Conservation (phyloP, 1,284 basidiomycete genomes). For the Naganishia albida region DNA sequence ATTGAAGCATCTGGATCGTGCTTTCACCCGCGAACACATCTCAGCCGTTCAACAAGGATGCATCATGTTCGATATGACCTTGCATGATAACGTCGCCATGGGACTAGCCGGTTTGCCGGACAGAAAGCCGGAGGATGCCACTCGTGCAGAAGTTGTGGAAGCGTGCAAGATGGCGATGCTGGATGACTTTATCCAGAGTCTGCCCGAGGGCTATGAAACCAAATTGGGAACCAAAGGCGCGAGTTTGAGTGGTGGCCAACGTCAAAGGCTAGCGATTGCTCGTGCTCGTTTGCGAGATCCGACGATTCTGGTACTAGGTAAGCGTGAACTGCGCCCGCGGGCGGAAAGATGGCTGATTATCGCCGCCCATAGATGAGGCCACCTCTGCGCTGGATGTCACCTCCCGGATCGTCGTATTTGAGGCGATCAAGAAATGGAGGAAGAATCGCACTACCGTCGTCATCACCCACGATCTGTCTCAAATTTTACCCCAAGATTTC, state of each 20-base stretch:
- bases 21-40: conserved; percentile 71
- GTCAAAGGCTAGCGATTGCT: conserved; percentile 87
- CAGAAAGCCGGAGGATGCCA: conserved; percentile 57
- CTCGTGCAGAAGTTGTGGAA: conserved; percentile 69
- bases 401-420: conserved; percentile 82
- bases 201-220: conserved; percentile 89
- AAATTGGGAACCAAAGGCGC: conserved; percentile 71
- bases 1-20: conserved; percentile 70
- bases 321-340: conserved; percentile 40
- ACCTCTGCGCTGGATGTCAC: conserved; percentile 92
- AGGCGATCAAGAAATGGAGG: conserved; percentile 82
- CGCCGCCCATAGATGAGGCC: conserved; percentile 72
- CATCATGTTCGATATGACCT: conserved; percentile 75
- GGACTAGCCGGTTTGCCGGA: conserved; percentile 59
- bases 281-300: conserved; percentile 84
- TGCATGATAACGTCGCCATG: conserved; percentile 88
- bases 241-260: conserved; percentile 86
- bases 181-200: conserved; percentile 78
- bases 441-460: conserved; percentile 86
- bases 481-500: conserved; percentile 76
- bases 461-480: conserved; percentile 92
- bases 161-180: conserved; percentile 84
- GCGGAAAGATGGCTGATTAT: neutral
- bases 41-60: conserved; percentile 75
- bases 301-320: conserved; percentile 85